phyloP scores from a whole-genome alignment of 148 eudicot species.

The Chenopodium quinoa region DNA sequence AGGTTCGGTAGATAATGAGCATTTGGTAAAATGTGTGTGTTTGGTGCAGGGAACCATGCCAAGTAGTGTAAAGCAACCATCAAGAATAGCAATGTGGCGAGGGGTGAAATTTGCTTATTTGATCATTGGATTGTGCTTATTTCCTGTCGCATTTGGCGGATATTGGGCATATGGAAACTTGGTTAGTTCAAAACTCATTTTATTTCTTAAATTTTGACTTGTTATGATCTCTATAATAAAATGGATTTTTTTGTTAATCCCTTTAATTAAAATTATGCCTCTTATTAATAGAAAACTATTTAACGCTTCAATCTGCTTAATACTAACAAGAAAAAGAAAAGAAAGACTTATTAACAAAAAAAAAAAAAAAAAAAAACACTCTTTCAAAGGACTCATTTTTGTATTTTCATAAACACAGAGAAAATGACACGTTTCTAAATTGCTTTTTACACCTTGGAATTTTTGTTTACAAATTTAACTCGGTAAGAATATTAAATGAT shows the following conservation, averaged over 20 bases:
- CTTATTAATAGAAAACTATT: no score
- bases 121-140: slow-evolving; percentile 65
- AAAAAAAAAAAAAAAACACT: no score
- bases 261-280: no score
- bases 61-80: slow-evolving; percentile 53
- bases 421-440: no score
- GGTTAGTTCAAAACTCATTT: slow-evolving; percentile 38
- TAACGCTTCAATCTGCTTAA: not conserved
- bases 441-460: not conserved
- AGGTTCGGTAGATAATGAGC: no score
- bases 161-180: slow-evolving; percentile 77
- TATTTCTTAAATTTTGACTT: not conserved
- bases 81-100: slow-evolving; percentile 76
- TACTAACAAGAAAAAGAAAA: not conserved
- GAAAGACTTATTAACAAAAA: no score
- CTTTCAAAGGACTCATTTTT: no score
- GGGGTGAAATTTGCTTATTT: slow-evolving; percentile 65
- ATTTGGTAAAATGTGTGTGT: not conserved
- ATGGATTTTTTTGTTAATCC: no score
- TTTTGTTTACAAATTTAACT: not conserved
- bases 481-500: not conserved
- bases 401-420: not conserved
- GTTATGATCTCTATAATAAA: not conserved
- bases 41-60: slow-evolving; percentile 77
- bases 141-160: slow-evolving; percentile 71